A percentile compares a stretch with the other conserved stretches of the same genome.
These are phyloP conservation scores for Fusarium robinianum DNA, from an alignment of 2,329 filamentous ascomycete species.

Conservation along the genomic window DNA sequence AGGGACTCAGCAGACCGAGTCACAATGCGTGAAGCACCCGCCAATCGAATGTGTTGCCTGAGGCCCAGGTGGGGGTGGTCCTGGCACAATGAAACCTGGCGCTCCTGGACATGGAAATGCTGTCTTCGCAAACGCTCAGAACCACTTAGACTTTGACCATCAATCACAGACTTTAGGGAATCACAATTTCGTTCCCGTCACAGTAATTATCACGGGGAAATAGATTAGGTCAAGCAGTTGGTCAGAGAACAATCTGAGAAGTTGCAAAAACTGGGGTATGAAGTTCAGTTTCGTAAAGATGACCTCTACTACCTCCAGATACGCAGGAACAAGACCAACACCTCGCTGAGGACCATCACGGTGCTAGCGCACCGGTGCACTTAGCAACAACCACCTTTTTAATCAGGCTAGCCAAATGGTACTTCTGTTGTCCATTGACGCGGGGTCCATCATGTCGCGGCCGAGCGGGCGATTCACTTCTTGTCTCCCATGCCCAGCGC, in stretches of 20 bases:
- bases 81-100: too few relatives aligned
- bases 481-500: conserved; percentile 34
- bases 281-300: too few relatives aligned
- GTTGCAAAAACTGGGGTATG: too few relatives aligned
- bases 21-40: conserved; percentile 18
- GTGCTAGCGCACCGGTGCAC: conserved; percentile 17
- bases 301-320: conserved; percentile 19
- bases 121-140: too few relatives aligned
- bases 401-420: conserved; percentile 28
- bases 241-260: too few relatives aligned
- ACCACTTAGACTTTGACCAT: too few relatives aligned
- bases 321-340: conserved; percentile 24
- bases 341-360: conserved; percentile 29
- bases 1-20: conserved; percentile 15
- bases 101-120: too few relatives aligned
- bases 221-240: too few relatives aligned
- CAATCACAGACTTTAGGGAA: too few relatives aligned
- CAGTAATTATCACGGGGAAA: too few relatives aligned
- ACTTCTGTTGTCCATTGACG: conserved; percentile 36
- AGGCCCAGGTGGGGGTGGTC: too few relatives aligned
- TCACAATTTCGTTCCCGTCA: too few relatives aligned
- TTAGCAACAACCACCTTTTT: conserved; percentile 23
- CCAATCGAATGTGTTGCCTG: conserved; percentile 27
- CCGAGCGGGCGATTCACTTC: conserved; percentile 27
- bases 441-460: conserved; percentile 30